These are phyloP conservation scores for Avena insularis DNA, from an alignment of 176 grass and related monocot species.

Conservation along the genomic window DNA sequence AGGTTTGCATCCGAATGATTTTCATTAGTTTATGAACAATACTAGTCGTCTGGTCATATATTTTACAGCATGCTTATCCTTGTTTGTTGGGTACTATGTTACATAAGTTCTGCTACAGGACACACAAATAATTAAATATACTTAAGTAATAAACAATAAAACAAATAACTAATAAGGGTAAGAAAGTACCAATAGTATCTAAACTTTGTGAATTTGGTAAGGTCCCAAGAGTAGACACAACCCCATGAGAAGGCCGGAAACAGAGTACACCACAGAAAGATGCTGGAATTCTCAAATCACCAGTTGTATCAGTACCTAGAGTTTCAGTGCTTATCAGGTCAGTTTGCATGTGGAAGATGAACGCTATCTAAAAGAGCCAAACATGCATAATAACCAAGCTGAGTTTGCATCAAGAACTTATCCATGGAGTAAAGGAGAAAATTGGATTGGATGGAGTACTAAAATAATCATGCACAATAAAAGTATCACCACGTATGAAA, in stretches of 20 bases:
- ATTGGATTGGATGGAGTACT: neutral
- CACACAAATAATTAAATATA: slow-evolving; percentile 16
- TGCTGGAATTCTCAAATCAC: slow-evolving; percentile 87
- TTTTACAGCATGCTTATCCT: slow-evolving; percentile 23
- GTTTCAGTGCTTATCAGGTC: slow-evolving; percentile 21
- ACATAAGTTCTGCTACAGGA: slow-evolving; percentile 31
- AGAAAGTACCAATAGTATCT: slow-evolving; percentile 79
- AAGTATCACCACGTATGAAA: slow-evolving; percentile 9
- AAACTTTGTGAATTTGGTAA: slow-evolving; percentile 87
- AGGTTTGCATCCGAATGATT: neutral
- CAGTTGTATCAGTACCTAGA: slow-evolving; percentile 85
- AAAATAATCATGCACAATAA: neutral
- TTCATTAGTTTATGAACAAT: slow-evolving; percentile 1
- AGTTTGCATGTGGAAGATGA: slow-evolving; percentile 36
- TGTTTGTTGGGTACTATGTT: slow-evolving; percentile 15
- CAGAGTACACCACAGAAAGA: slow-evolving; percentile 88
- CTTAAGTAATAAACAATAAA: slow-evolving; percentile 37
- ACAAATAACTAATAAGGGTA: slow-evolving; percentile 22
- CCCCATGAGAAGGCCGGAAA: slow-evolving; percentile 91
- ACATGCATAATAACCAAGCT: slow-evolving; percentile 17
- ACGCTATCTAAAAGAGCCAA: slow-evolving; percentile 20
- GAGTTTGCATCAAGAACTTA: slow-evolving; percentile 32
- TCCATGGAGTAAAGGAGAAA: neutral
- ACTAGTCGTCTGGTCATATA: slow-evolving; percentile 22
- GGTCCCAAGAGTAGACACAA: slow-evolving; percentile 75